These are phyloP conservation scores for Porcisia hertigi DNA, from an alignment of 208 protist species.

Conservation along the genomic window DNA sequence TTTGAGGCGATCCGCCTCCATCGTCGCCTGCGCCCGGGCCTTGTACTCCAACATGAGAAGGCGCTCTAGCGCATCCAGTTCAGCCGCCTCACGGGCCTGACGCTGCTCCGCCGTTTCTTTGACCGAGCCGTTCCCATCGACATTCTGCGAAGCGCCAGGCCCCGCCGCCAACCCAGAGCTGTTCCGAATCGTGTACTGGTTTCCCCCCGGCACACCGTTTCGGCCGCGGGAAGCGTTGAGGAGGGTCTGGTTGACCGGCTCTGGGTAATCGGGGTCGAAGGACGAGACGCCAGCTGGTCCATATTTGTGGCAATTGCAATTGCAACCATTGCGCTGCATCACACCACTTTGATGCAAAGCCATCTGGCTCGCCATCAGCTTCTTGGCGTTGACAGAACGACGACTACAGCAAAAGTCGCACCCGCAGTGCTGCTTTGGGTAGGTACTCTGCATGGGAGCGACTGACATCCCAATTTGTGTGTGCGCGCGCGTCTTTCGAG, in stretches of 20 bases:
- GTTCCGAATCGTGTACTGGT: slow-evolving; percentile 55
- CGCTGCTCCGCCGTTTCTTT: slow-evolving; percentile 44
- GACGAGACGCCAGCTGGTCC: slow-evolving; percentile 11
- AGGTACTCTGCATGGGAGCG: slow-evolving; percentile 32
- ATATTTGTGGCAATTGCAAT: slow-evolving; percentile 52
- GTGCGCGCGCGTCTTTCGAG: background rate
- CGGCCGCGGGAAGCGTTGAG: slow-evolving; percentile 75
- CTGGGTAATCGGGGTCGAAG: slow-evolving; percentile 78
- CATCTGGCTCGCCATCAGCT: slow-evolving; percentile 55
- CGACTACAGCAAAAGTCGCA: slow-evolving; percentile 89
- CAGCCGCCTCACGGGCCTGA: slow-evolving; percentile 51
- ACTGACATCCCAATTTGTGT: slow-evolving; percentile 49
- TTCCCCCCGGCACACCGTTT: slow-evolving; percentile 48
- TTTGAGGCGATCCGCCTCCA: slow-evolving; percentile 62
- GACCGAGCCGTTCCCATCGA: background rate
- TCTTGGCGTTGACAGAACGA: slow-evolving; percentile 77
- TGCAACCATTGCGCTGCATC: slow-evolving; percentile 55
- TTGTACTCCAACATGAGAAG: slow-evolving; percentile 91
- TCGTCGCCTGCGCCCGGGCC: slow-evolving; percentile 60
- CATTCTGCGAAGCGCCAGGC: slow-evolving; percentile 7
- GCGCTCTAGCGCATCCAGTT: slow-evolving; percentile 86
- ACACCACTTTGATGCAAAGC: slow-evolving; percentile 28
- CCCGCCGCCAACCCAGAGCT: slow-evolving; percentile 7
- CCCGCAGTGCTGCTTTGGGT: slow-evolving; percentile 70
- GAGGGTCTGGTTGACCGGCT: slow-evolving; percentile 80